These are phyloP conservation scores for Penicillium sp. DNA, from an alignment of 2,329 filamentous ascomycete genomes.

Conservation along the genomic window DNA sequence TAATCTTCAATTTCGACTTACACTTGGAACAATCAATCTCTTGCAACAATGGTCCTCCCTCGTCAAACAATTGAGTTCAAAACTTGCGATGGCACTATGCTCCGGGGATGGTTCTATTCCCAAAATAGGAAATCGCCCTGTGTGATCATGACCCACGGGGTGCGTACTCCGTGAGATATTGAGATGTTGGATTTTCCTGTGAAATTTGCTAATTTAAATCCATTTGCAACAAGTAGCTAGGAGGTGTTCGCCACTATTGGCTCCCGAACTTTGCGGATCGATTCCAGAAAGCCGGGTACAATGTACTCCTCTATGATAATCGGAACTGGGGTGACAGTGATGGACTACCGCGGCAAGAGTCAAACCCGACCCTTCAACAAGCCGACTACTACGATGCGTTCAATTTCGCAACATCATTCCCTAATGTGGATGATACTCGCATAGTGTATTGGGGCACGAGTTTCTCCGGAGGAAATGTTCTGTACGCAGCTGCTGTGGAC, in stretches of 20 bases:
- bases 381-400: constrained; percentile 40
- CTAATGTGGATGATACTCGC: constrained; percentile 38
- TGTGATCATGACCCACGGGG: constrained; percentile 16
- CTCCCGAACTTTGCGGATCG: constrained; percentile 24
- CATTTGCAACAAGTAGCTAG: constrained; percentile 10
- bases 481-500: constrained; percentile 48
- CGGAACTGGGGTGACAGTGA: constrained; percentile 26
- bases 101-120: constrained; percentile 16
- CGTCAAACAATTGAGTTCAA: constrained; percentile 14
- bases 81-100: constrained; percentile 11
- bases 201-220: constrained; percentile 6
- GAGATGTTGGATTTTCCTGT: constrained; percentile 11
- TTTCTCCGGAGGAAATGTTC: constrained; percentile 48
- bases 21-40: constrained; percentile 11
- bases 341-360: constrained; percentile 16
- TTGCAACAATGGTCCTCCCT: constrained; percentile 9
- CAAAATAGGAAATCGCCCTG: constrained; percentile 13
- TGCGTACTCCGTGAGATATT: constrained; percentile 12
- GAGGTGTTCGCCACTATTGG: constrained; percentile 19
- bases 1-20: constrained; percentile 7
- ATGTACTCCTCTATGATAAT: constrained; percentile 28
- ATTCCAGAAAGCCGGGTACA: constrained; percentile 23
- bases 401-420: constrained; percentile 42
- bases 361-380: constrained; percentile 16
- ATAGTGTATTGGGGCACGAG: constrained; percentile 50